A percentile compares a stretch with the other conserved stretches of the same genome.
Conservation (phyloP, 1,284 basidiomycete species). For the Apiotrichum montevideense region DNA sequence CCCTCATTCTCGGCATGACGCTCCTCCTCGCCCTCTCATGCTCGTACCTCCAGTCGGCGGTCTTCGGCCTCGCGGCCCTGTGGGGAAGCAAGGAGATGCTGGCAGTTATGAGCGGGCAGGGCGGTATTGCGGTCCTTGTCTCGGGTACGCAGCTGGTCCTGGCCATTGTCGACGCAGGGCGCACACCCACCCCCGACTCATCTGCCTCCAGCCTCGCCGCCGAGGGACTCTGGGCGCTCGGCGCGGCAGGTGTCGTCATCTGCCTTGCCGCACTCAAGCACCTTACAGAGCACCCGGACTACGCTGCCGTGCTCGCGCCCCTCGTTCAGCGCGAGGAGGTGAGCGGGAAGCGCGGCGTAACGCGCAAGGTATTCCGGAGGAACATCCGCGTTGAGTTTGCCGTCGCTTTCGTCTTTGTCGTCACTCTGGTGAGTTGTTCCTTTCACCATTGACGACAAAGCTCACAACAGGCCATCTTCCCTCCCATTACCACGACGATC, state of each 20-base stretch:
- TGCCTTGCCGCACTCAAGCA: conserved; percentile 29
- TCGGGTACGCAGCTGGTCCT: conserved; percentile 38
- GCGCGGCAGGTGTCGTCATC: conserved; percentile 20
- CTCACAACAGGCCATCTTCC: conserved; percentile 64
- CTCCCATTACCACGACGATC: conserved; percentile 73
- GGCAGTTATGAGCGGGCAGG: conserved; percentile 47
- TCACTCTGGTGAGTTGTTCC: conserved; percentile 62
- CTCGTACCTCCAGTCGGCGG: conserved; percentile 43
- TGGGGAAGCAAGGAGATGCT: conserved; percentile 39
- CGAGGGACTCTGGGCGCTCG: conserved; percentile 40
- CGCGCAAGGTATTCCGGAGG: conserved; percentile 47
- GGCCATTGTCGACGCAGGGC: conserved; percentile 26
- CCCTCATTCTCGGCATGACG: conserved; percentile 28
- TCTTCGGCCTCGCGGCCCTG: conserved; percentile 37
- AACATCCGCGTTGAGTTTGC: conserved; percentile 67
- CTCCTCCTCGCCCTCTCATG: conserved; percentile 33
- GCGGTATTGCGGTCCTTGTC: conserved; percentile 44
- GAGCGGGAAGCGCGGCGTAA: conserved; percentile 15
- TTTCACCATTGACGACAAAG: background rate
- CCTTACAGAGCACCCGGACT: conserved; percentile 27
- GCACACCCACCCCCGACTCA: background rate
- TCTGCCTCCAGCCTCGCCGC: conserved; percentile 23
- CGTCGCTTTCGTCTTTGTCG: conserved; percentile 65
- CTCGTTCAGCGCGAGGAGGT: conserved; percentile 11
- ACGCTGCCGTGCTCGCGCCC: conserved; percentile 18